phyloP scores from a whole-genome alignment of 176 grass and related monocot species.

The Hordeum vulgare region DNA sequence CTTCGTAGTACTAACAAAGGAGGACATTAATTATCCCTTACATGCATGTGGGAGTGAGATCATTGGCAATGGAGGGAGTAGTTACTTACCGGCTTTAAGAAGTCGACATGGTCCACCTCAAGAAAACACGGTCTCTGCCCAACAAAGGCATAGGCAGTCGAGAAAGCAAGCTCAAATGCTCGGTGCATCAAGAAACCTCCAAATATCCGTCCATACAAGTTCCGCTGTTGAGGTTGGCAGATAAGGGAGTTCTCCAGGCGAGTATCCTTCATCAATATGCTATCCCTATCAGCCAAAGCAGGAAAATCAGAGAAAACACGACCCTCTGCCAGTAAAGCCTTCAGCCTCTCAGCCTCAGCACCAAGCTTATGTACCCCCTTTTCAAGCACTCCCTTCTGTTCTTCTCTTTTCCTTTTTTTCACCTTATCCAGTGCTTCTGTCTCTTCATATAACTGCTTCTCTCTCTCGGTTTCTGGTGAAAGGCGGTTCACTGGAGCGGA shows the following conservation, averaged over 20 bases:
- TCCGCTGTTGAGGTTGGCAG: constrained; percentile 92
- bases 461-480: constrained; percentile 74
- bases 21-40: too few relatives aligned
- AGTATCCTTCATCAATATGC: constrained; percentile 75
- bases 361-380: constrained; percentile 39
- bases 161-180: constrained; percentile 92
- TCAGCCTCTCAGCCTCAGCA: constrained; percentile 51
- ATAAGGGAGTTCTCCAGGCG: constrained; percentile 71
- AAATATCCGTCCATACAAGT: constrained; percentile 87
- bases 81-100: constrained; percentile 83
- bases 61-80: too few relatives aligned
- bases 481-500: constrained; percentile 85
- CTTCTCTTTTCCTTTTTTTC: constrained; percentile 76
- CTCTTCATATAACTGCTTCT: constrained; percentile 52
- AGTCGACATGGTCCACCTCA: constrained; percentile 97
- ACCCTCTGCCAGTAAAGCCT: constrained; percentile 57
- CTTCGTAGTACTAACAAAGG: too few relatives aligned
- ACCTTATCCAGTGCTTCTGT: constrained; percentile 71
- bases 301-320: constrained; percentile 95
- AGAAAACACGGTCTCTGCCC: constrained; percentile 83
- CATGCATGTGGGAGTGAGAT: too few relatives aligned
- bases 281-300: constrained; percentile 74
- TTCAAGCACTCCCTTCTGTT: constrained; percentile 45
- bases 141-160: constrained; percentile 91
- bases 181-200: constrained; percentile 97